Percentiles rank a stretch among this genome's conserved stretches.
Evolutionary conservation across 306 rosid species (phyloP).

Genomic region (Lathyrus oleraceus): DNA sequence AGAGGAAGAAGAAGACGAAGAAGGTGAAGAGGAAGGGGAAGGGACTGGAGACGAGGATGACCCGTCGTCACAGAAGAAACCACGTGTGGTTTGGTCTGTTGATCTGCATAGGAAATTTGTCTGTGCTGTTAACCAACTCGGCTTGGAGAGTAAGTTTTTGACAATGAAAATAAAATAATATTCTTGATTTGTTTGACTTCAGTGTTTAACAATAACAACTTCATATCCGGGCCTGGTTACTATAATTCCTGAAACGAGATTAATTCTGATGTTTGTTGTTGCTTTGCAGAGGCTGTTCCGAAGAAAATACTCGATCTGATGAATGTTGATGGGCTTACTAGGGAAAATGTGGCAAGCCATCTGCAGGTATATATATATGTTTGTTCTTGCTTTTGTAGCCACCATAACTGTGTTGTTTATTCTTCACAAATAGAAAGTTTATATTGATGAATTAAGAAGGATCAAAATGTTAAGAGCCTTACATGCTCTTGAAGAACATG

Average conservation of each 20-base stretch:
- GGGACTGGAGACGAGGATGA: slow-evolving; percentile 66
- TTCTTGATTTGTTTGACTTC: slow-evolving; percentile 16
- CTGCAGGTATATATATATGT: slow-evolving; percentile 67
- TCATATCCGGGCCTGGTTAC: neutral
- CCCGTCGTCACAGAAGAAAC: slow-evolving; percentile 66
- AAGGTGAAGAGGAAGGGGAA: slow-evolving; percentile 47
- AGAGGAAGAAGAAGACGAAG: slow-evolving; percentile 51
- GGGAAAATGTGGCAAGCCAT: slow-evolving; percentile 95
- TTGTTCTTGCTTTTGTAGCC: slow-evolving; percentile 20
- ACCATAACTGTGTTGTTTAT: neutral
- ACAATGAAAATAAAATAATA: neutral
- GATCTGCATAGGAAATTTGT: slow-evolving; percentile 80
- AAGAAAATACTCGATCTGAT: slow-evolving; percentile 90
- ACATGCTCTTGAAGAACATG: neutral
- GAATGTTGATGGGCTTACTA: slow-evolving; percentile 83
- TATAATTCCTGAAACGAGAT: slow-evolving; percentile 29
- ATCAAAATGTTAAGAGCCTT: neutral
- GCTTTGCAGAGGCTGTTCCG: slow-evolving; percentile 77
- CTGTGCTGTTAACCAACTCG: slow-evolving; percentile 73
- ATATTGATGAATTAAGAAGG: neutral
- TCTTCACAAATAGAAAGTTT: neutral
- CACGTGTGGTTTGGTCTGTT: slow-evolving; percentile 77
- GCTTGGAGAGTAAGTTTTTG: slow-evolving; percentile 68
- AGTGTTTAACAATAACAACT: neutral
- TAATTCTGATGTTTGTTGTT: slow-evolving; percentile 26